Percentiles rank a stretch among this genome's conserved stretches.
phyloP scores from a whole-genome alignment of 1,139 yeast species.

The Hyphopichia fennica region DNA sequence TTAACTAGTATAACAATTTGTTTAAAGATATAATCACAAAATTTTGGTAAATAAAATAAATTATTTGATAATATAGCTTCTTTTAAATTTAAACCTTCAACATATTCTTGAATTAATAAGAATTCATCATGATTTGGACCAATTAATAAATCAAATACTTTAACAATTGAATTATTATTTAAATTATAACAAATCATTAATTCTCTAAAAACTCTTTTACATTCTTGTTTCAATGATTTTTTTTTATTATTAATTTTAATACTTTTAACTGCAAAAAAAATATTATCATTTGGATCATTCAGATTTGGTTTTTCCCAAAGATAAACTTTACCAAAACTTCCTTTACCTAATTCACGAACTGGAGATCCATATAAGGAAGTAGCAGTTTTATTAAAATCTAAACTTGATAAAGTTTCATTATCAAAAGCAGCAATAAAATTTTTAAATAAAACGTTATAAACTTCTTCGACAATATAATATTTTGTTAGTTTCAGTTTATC shows the following conservation, averaged over 20 bases:
- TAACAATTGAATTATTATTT: conserved; percentile 1
- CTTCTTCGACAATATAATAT: conserved; percentile 2
- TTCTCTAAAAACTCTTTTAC: conserved; percentile 2
- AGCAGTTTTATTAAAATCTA: not conserved
- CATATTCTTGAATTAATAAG: conserved; percentile 12
- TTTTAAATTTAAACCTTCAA: conserved; percentile 7
- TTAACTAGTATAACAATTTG: conserved; percentile 1
- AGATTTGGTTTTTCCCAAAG: conserved; percentile 1
- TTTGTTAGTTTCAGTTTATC: not conserved
- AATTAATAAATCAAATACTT: not conserved
- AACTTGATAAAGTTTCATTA: not conserved
- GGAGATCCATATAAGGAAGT: conserved; percentile 1
- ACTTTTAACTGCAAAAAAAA: conserved; percentile 2
- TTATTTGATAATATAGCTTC: not conserved
- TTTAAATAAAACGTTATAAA: not conserved
- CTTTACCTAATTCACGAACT: not conserved
- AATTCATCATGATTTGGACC: conserved; percentile 1
- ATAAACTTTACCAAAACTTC: conserved; percentile 3
- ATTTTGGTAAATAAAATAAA: conserved; percentile 2
- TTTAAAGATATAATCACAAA: conserved; percentile 2
- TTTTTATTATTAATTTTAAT: not conserved
- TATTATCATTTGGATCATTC: not conserved
- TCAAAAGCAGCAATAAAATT: not conserved
- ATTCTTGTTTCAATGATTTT: not conserved
- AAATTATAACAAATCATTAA: conserved; percentile 1